These are phyloP conservation scores for Lophiostoma macrostomum DNA, from an alignment of 495 filamentous ascomycete species.

Conservation along the genomic window DNA sequence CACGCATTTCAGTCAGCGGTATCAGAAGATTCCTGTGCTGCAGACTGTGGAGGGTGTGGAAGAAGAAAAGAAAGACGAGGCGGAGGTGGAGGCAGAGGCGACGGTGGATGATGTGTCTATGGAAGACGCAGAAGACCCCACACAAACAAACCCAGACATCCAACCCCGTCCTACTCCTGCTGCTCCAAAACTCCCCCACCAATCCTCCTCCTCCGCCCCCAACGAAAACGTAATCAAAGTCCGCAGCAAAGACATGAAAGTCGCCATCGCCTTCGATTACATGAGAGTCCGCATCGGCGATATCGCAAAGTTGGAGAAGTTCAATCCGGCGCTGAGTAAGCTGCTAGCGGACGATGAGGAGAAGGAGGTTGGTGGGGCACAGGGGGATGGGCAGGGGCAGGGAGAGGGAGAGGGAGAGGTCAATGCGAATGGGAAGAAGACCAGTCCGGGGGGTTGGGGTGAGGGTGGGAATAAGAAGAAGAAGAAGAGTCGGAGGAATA, in stretches of 20 bases:
- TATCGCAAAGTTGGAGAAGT: slow-evolving; percentile 70
- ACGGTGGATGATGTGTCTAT: slow-evolving; percentile 10
- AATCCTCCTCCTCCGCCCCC: neutral
- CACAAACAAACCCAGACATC: neutral
- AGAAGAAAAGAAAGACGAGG: slow-evolving; percentile 34
- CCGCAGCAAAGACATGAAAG: slow-evolving; percentile 47
- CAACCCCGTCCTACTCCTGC: too few relatives aligned
- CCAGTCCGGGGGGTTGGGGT: slow-evolving; percentile 2
- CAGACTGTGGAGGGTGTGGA: slow-evolving; percentile 40
- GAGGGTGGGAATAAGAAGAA: slow-evolving; percentile 17
- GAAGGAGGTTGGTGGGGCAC: slow-evolving; percentile 15
- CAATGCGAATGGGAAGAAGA: slow-evolving; percentile 20
- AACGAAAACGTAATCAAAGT: slow-evolving; percentile 22
- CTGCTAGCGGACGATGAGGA: slow-evolving; percentile 52
- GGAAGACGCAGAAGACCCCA: slow-evolving; percentile 12
- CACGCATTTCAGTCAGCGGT: slow-evolving; percentile 95
- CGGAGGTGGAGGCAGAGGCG: slow-evolving; percentile 24
- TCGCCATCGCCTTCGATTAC: slow-evolving; percentile 82
- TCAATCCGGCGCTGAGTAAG: slow-evolving; percentile 67
- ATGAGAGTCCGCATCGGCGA: slow-evolving; percentile 82
- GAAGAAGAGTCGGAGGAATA: slow-evolving; percentile 31
- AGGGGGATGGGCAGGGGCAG: slow-evolving; percentile 34
- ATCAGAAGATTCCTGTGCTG: slow-evolving; percentile 74
- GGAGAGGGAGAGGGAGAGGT: neutral
- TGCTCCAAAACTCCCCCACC: neutral